Evolutionary conservation across 2,329 filamentous ascomycete genomes (phyloP), one percentile per base, ranked within the genome.

Genomic region (Hirsutella minnesotensis): DNA sequence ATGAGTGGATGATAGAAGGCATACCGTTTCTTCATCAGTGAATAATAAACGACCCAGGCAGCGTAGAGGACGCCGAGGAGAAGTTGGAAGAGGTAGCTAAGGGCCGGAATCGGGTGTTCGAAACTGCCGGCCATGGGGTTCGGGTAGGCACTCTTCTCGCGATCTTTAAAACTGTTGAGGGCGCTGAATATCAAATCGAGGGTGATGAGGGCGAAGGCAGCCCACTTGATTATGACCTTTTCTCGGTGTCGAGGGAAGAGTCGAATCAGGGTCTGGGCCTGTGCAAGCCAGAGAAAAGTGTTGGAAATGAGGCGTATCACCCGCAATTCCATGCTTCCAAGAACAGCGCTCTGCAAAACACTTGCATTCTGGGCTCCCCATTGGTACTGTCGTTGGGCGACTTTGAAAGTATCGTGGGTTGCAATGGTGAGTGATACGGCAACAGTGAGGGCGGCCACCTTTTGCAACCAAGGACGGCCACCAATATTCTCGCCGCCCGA

Each of bases 211-310:
- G 84, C 88, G 58, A 96, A 95, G 1, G 90, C 92, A 15, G 90
- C 87, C 90, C 90, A 98, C 66, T 96, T 96, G 66, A 98, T 98
- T 51, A 96, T 86, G 41, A 96, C 81, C 65, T 96, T 96, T 65
- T 98, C 92, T 56, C 94, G 86, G 57, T 96, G 90, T 29, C 92
- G 86, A 8, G 92, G 92, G 53, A 98, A 98, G 1, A 98, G 72
- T 42, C 92, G 83, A 53, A 96, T 96, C 45, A 98, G 66, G 0
- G 92, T 98, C 66, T 98, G 92, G 1, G 94, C 90, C 63, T 98
- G 92, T 1, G 92, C 92, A 33, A 98, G 78, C 90, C 92, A 96
- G 24, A 98, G 72, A 60, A 96, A 96, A 1, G 92, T 89, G 62
- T 95, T 88, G 16, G 90, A 96, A 49, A 98, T 87, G 51, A 96